These are phyloP conservation scores for Castanospermum australe DNA, from an alignment of 306 rosid species.

Conservation along the genomic window DNA sequence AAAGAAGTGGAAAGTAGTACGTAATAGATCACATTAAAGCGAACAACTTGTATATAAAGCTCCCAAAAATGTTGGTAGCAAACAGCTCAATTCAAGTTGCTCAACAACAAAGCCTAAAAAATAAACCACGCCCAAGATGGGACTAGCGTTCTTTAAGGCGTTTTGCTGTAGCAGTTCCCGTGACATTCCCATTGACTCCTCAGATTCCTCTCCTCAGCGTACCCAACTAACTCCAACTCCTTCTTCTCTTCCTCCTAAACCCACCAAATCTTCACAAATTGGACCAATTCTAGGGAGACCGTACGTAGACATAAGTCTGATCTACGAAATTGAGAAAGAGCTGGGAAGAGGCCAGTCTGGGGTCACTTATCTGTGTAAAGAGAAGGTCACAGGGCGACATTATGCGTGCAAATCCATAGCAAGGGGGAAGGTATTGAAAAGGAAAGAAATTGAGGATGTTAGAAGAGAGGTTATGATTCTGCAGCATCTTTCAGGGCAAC, in stretches of 20 bases:
- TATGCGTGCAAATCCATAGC: constrained; percentile 84
- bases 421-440: constrained; percentile 32
- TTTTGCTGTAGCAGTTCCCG: constrained; percentile 41
- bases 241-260: not conserved
- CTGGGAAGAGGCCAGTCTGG: constrained; percentile 55
- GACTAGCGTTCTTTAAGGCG: constrained; percentile 41
- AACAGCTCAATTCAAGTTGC: not conserved
- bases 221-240: not conserved
- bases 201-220: constrained; percentile 39
- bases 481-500: constrained; percentile 84
- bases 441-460: constrained; percentile 53
- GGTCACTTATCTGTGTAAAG: constrained; percentile 69
- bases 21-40: not conserved
- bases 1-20: not conserved
- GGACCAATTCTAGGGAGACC: constrained; percentile 61
- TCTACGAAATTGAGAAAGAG: constrained; percentile 66
- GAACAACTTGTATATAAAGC: too few relatives aligned
- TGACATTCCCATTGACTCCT: constrained; percentile 44
- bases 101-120: not conserved
- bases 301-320: constrained; percentile 37
- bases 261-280: constrained; percentile 13
- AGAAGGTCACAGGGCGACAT: constrained; percentile 45
- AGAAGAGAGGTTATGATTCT: constrained; percentile 66
- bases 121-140: constrained; percentile 39
- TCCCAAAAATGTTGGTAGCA: not conserved